Evolutionary conservation across 1,284 basidiomycete genomes (phyloP).

Genomic region (Melampsora americana): DNA sequence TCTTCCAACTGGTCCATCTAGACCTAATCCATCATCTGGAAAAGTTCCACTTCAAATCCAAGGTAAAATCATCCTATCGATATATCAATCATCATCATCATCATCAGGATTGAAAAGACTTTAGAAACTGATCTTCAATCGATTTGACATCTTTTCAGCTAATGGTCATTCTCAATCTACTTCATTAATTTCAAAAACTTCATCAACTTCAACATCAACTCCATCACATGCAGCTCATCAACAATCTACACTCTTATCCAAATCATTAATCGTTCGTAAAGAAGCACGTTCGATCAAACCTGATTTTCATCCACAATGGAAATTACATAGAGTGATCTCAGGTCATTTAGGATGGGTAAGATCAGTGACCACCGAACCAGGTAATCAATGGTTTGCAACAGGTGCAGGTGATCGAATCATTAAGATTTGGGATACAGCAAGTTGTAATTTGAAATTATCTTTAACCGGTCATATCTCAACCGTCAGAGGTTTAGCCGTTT

Average conservation of each 20-base stretch:
- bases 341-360: conserved; percentile 99
- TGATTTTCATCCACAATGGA: conserved; percentile 88
- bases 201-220: conserved; percentile 47
- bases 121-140: conserved; percentile 44
- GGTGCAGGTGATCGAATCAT: conserved; percentile 96
- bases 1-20: conserved; percentile 70
- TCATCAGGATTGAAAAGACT: conserved; percentile 48
- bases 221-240: conserved; percentile 51
- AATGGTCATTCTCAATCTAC: conserved; percentile 5
- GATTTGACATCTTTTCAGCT: too few species aligned
- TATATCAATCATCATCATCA: conserved; percentile 41
- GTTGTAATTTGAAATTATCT: conserved; percentile 88
- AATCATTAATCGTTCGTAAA: conserved; percentile 82
- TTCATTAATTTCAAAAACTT: conserved; percentile 31
- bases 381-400: conserved; percentile 97
- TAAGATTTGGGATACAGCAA: conserved; percentile 99
- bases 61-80: conserved; percentile 10
- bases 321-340: conserved; percentile 91
- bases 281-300: conserved; percentile 88
- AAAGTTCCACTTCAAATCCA: conserved; percentile 64
- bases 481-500: conserved; percentile 88
- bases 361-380: conserved; percentile 89
- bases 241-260: conserved; percentile 63
- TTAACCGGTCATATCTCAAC: conserved; percentile 97
- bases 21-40: conserved; percentile 62